Base-by-base conservation (phyloP, 345 rosid genomes). In the Firmiana major region DNA sequence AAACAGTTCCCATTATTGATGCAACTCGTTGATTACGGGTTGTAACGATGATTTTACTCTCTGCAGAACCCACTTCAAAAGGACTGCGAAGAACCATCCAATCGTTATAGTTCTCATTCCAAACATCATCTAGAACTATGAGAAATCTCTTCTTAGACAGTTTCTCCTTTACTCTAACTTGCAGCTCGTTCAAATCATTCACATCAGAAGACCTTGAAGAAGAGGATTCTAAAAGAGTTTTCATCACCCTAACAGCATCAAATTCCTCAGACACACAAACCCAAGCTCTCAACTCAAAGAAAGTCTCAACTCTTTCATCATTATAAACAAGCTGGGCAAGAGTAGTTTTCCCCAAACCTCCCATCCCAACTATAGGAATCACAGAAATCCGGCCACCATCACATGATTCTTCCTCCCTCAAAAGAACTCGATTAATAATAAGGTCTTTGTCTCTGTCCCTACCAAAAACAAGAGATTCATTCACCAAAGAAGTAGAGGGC, bases 281-380 rank as follows among this genome's bases (percentile, higher is more conserved):
- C 87, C 87, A 87, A 4, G 74, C 73, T 75, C 8, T 81, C 11
- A 49, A 13, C 6, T 84, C 15, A 57, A 73, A 73, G n/a, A 78
- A 84, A 36, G 38, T 12, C 10, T 62, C 19, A 26, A 76, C 79
- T 15, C 63, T 65, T 0, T 65, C 65, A 73, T 83, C 83, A n/a
- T 73, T 71, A 75, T 78, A 80, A 0, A 77, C 62, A 45, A 79
- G 58, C 78, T 77, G 77, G 36, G 79, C 83, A 60, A 81, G 81
- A 0, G 89, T 75, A 15, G 85, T 84, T 53, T 84, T 85, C n/a
- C 84, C 86, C 3, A 81, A 63, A 2, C 87, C 89, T 0, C 67
- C 70, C 64, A 73, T 75, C 0, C 87, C 83, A 2, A 83, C 60
- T 3, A 86, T 80, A 7, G 86, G 58, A 66, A 86, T 75, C 9